Evolutionary conservation across 371 early-diverging fungal species (phyloP).

Genomic region (Actinomortierella ambigua): DNA sequence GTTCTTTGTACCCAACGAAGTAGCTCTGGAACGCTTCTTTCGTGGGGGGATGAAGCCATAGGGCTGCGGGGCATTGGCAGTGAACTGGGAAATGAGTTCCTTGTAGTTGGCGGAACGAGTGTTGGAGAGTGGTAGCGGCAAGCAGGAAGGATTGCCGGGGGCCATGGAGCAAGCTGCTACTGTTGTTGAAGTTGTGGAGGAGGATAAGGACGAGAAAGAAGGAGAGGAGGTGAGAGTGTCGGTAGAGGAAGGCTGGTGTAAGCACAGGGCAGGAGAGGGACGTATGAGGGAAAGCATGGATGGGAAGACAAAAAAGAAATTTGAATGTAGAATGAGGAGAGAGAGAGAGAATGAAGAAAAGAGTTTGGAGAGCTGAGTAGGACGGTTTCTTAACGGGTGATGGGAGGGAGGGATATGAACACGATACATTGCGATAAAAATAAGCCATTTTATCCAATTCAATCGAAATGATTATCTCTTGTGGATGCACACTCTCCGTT

Average conservation of each 20-base stretch:
- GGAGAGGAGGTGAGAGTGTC: slow-evolving; percentile 21
- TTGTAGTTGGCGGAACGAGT: slow-evolving; percentile 48
- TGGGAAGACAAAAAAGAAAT: slow-evolving; percentile 7
- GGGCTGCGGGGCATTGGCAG: slow-evolving; percentile 55
- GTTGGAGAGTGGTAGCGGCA: slow-evolving; percentile 10
- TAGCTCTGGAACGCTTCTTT: slow-evolving; percentile 19
- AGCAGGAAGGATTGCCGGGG: slow-evolving; percentile 15
- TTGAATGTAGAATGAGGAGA: slow-evolving; percentile 6
- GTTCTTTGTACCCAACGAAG: not conserved
- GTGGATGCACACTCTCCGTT: too few relatives aligned
- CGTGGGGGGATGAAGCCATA: slow-evolving; percentile 61
- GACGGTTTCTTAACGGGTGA: too few relatives aligned
- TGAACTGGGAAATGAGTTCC: slow-evolving; percentile 54
- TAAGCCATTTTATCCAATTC: too few relatives aligned
- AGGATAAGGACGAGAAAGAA: slow-evolving; percentile 5
- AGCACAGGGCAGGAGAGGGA: slow-evolving; percentile 28
- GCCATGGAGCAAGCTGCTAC: slow-evolving; percentile 40
- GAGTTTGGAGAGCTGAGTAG: too few relatives aligned
- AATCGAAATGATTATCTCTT: too few relatives aligned
- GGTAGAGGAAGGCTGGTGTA: slow-evolving; percentile 35
- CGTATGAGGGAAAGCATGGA: slow-evolving; percentile 24
- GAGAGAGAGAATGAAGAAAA: slow-evolving; percentile 8
- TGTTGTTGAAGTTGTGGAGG: slow-evolving; percentile 32
- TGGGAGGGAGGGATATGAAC: too few relatives aligned
- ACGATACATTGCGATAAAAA: too few relatives aligned